Conservation (phyloP, 495 filamentous ascomycete species). For the Penicillium maclennaniae region DNA sequence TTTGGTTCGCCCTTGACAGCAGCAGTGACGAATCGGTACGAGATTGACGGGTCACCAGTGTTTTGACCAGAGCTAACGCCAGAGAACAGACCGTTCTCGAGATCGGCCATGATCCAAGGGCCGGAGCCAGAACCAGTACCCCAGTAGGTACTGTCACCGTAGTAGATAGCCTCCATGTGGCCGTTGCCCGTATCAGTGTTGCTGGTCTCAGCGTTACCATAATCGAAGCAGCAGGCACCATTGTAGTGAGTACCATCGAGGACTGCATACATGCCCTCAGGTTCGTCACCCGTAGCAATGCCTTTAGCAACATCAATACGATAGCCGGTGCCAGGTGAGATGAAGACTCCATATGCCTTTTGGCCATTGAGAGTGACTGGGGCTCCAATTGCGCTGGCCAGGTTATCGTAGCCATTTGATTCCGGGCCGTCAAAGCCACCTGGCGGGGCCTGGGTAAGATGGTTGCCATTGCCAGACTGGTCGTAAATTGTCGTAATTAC, state of each 20-base stretch:
- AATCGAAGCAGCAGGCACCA: slow-evolving; percentile 56
- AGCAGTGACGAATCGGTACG: slow-evolving; percentile 49
- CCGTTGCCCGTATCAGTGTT: slow-evolving; percentile 51
- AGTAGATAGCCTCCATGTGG: slow-evolving; percentile 63
- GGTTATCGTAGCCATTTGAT: slow-evolving; percentile 50
- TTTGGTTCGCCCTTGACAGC: slow-evolving; percentile 50
- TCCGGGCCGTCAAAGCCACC: slow-evolving; percentile 52
- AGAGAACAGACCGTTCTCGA: slow-evolving; percentile 58
- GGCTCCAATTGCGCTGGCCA: slow-evolving; percentile 53
- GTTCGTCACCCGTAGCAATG: slow-evolving; percentile 47
- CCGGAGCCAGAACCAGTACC: slow-evolving; percentile 50
- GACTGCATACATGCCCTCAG: slow-evolving; percentile 58
- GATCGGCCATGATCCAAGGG: slow-evolving; percentile 60
- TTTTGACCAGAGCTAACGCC: slow-evolving; percentile 39
- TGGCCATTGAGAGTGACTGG: slow-evolving; percentile 55
- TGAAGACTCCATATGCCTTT: slow-evolving; percentile 57
- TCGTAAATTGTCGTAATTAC: slow-evolving; percentile 58
- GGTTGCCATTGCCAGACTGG: slow-evolving; percentile 54
- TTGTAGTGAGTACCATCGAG: slow-evolving; percentile 60
- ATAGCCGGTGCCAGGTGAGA: slow-evolving; percentile 54
- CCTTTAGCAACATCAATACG: slow-evolving; percentile 48
- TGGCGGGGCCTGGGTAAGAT: slow-evolving; percentile 54
- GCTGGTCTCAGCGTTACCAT: slow-evolving; percentile 56
- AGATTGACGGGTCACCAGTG: slow-evolving; percentile 42
- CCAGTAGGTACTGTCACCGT: slow-evolving; percentile 45